Base-by-base conservation (phyloP, 345 rosid species). In the Schrenkiella parvula region DNA sequence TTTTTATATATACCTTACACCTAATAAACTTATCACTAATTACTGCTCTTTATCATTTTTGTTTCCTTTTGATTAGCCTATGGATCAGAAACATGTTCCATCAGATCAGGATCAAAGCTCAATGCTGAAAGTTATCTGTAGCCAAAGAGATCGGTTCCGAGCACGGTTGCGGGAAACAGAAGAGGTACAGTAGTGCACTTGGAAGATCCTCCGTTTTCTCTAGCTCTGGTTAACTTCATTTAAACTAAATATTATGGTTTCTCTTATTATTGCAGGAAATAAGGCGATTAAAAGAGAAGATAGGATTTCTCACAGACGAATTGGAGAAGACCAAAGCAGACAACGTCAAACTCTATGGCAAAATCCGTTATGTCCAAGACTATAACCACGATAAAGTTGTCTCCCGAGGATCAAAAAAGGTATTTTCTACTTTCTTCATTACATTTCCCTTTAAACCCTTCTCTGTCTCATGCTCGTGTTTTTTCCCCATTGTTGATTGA, bases 111-210 rank as follows among this genome's bases (percentile, higher is more conserved):
- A 92, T 72, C 98, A 92, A 76, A 88, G 83, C 80, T 95, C 98
- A 69, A 92, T 95, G 98, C 97, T 95, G 23, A 92, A 95, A 84
- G 98, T 95, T 75, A 95, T 92, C 68, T 89, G 95, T 84, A 91
- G 86, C 74, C 96, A 95, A 75, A 88, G 97, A 64, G 98, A 95
- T 72, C 88, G 98, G 62, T 92, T 89, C 83, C 87, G 98, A 59
- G 79, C 85, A 64, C 88, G 97, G 28, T 77, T 95, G 71, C 86
- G 83, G 18, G 98, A 92, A 79, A 86, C 97, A 22, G 99, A 95
- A 85, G 98, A 95, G 92, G 99, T 92, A 53, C 47, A 46, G 6
- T 58, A 59, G 57, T 52, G 39, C 48, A 25, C 29, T 3, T 5
- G 18, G 39, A 52, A 34, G 43, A 61, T 52, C 42, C 54, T 34